Conservation (phyloP, 495 filamentous ascomycete species). For the Collariella sp. region DNA sequence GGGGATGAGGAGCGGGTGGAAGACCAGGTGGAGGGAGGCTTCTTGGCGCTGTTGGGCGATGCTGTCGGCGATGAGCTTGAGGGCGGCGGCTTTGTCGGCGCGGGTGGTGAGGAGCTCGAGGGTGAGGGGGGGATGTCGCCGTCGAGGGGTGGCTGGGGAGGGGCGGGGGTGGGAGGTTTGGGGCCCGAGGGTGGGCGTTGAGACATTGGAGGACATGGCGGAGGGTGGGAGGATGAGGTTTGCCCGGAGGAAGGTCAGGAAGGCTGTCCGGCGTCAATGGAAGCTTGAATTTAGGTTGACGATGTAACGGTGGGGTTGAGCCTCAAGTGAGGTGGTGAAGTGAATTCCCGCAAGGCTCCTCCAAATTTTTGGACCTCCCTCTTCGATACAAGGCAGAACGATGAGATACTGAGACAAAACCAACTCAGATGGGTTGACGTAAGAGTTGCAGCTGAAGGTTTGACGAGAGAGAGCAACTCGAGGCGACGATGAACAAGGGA, state of each 20-base stretch:
- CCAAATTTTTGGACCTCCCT: background rate
- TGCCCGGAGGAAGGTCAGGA: conserved; percentile 49
- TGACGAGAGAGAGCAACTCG: too few species aligned
- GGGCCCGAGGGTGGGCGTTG: conserved; percentile 36
- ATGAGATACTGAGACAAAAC: too few species aligned
- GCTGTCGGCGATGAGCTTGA: conserved; percentile 38
- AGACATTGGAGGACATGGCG: conserved; percentile 33
- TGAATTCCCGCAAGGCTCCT: background rate
- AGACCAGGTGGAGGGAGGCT: conserved; percentile 29
- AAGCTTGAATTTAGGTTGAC: background rate
- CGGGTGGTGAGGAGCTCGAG: conserved; percentile 27
- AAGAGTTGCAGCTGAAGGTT: too few species aligned
- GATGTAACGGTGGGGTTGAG: conserved; percentile 4
- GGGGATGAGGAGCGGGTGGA: conserved; percentile 35
- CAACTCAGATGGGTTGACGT: too few species aligned
- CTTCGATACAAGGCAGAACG: too few species aligned
- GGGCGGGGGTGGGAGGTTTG: conserved; percentile 17
- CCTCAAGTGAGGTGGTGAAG: background rate
- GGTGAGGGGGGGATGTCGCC: conserved; percentile 35
- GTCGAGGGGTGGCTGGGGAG: conserved; percentile 22
- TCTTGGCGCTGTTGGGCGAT: conserved; percentile 41
- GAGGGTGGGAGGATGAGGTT: conserved; percentile 46
- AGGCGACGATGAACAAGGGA: too few species aligned
- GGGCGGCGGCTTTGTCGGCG: conserved; percentile 34
- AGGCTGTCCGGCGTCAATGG: conserved; percentile 32